Evolutionary conservation across 805 yeast species (phyloP).

Genomic region (Debaryomyces castellii): DNA sequence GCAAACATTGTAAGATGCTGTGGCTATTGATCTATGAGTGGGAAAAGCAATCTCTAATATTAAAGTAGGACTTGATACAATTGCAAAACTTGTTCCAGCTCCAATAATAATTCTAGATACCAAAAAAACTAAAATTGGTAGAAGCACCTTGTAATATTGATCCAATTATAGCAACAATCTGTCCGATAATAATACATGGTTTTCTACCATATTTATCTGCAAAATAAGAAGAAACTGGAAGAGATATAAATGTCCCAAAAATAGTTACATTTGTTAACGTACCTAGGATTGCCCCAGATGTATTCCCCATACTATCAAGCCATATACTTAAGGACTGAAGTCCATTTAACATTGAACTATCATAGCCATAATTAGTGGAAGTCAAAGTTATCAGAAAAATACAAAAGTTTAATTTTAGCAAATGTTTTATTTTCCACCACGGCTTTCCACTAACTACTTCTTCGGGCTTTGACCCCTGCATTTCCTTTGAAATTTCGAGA

Average conservation of each 20-base stretch:
- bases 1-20: constrained; percentile 48
- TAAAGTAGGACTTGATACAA: constrained; percentile 46
- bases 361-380: constrained; percentile 50
- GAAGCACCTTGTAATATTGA: constrained; percentile 37
- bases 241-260: constrained; percentile 38
- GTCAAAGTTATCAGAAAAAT: constrained; percentile 44
- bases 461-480: no score
- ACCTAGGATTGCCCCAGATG: constrained; percentile 41
- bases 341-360: constrained; percentile 51
- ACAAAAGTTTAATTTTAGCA: constrained; percentile 34
- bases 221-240: constrained; percentile 25
- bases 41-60: constrained; percentile 54
- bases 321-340: constrained; percentile 46
- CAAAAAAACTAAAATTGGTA: constrained; percentile 38
- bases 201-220: constrained; percentile 45
- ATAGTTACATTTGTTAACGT: constrained; percentile 41
- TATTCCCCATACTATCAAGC: constrained; percentile 38
- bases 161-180: constrained; percentile 27
- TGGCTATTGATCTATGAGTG: constrained; percentile 36
- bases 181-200: constrained; percentile 22
- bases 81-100: constrained; percentile 40
- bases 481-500: no score
- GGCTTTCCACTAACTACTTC: no score
- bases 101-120: constrained; percentile 51
- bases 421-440: constrained; percentile 19